Evolutionary conservation across 345 rosid genomes (phyloP).

Genomic region (Dipteronia sinensis): DNA sequence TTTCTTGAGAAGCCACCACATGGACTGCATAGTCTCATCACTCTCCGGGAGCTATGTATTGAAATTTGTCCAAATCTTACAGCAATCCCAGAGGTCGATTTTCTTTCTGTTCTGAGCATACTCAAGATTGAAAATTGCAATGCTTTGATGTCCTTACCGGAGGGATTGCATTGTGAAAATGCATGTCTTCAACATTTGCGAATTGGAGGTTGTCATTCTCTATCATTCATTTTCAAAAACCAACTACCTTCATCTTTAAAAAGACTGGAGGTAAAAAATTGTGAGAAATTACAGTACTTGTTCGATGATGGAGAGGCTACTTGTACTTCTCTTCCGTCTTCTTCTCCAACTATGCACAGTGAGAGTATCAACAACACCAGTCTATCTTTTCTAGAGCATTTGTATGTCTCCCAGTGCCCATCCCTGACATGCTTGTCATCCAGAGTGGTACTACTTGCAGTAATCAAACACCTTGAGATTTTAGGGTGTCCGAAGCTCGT

Average conservation of each 20-base stretch:
- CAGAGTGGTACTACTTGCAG: not conserved
- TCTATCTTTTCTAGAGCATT: not conserved
- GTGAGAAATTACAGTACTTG: not conserved
- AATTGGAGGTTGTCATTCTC: not conserved
- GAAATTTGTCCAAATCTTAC: not conserved
- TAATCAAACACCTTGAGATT: not conserved
- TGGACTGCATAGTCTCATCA: not conserved
- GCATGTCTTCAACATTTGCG: not conserved
- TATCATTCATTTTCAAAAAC: not conserved
- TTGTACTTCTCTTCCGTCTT: not conserved
- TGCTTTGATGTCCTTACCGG: not conserved
- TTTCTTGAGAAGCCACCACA: not conserved
- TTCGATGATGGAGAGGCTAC: conserved; percentile 1
- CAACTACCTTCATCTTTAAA: not conserved
- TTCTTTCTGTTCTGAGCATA: not conserved
- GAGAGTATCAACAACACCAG: not conserved
- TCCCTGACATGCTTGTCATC: not conserved
- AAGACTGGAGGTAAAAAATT: not conserved
- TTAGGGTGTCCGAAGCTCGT: conserved; percentile 15
- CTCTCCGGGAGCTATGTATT: not conserved
- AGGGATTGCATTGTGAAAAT: not conserved
- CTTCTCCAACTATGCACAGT: not conserved
- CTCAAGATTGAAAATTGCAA: not conserved
- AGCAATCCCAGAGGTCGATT: not conserved
- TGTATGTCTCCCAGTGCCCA: not conserved